phyloP scores from a whole-genome alignment of 78 protist genomes.

The Bodo saltans region DNA sequence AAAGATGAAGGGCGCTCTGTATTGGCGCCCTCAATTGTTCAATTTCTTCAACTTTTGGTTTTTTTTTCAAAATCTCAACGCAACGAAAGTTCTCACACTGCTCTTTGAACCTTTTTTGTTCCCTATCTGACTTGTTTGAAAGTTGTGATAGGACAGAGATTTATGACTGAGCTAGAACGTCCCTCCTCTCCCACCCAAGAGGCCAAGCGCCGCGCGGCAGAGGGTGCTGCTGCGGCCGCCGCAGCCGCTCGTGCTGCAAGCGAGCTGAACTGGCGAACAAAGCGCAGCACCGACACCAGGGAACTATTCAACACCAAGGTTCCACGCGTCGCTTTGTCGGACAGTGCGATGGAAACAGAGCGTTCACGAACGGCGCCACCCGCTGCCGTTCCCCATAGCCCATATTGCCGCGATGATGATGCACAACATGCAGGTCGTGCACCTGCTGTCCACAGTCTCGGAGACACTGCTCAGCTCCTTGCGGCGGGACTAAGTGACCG shows the following conservation, averaged over 20 bases:
- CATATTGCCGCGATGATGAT: neutral
- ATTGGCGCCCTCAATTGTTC: too few species aligned
- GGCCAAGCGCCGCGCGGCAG: too few species aligned
- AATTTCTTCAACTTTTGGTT: too few species aligned
- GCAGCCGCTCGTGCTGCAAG: neutral
- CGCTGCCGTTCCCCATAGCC: neutral
- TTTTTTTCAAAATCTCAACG: too few species aligned
- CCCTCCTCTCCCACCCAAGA: too few species aligned
- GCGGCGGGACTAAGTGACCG: neutral
- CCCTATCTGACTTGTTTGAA: too few species aligned
- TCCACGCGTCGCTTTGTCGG: neutral
- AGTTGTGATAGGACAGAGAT: too few species aligned
- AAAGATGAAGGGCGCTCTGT: too few species aligned
- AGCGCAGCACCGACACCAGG: neutral
- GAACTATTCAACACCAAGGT: neutral
- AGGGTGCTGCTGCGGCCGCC: too few species aligned
- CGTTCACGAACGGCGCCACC: neutral
- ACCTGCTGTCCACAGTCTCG: neutral
- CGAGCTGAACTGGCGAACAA: neutral
- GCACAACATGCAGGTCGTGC: neutral
- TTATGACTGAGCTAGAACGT: too few species aligned
- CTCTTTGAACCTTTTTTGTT: too few species aligned
- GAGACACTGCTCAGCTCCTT: neutral
- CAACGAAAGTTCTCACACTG: too few species aligned
- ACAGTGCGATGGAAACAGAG: neutral